Evolutionary conservation across 768 basidiomycete genomes (phyloP).

Genomic region (Hemileccinum impolitum): DNA sequence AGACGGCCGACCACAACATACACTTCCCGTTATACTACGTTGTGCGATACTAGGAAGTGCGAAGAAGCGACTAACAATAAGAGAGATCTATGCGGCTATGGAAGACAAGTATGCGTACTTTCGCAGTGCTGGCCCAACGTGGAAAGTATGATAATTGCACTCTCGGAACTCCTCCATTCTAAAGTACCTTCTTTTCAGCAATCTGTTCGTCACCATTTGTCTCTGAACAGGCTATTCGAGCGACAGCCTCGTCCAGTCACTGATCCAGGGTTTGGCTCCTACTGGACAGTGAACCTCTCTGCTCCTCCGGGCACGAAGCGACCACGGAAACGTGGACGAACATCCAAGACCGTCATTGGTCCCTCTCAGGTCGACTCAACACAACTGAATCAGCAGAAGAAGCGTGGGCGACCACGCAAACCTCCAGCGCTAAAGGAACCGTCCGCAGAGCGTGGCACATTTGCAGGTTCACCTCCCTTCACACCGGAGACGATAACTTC

Average conservation of each 20-base stretch:
- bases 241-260: slow-evolving; percentile 78
- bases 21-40: slow-evolving; percentile 78
- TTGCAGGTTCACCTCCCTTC: slow-evolving; percentile 15
- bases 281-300: slow-evolving; percentile 84
- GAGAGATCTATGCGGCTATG: slow-evolving; percentile 85
- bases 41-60: slow-evolving; percentile 81
- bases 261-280: slow-evolving; percentile 84
- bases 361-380: slow-evolving; percentile 9
- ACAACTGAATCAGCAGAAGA: slow-evolving; percentile 30
- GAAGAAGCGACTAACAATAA: slow-evolving; percentile 72
- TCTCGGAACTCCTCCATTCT: background rate
- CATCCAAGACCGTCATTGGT: slow-evolving; percentile 42
- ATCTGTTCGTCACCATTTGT: slow-evolving; percentile 85
- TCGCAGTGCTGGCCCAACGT: slow-evolving; percentile 74
- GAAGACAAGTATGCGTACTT: slow-evolving; percentile 83
- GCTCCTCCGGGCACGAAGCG: slow-evolving; percentile 87
- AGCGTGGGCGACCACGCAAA: slow-evolving; percentile 42
- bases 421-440: slow-evolving; percentile 10
- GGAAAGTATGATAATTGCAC: slow-evolving; percentile 59
- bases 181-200: slow-evolving; percentile 45
- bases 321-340: slow-evolving; percentile 73
- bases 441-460: slow-evolving; percentile 12
- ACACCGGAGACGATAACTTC: slow-evolving; percentile 26
- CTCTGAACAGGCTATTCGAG: slow-evolving; percentile 78
- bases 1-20: slow-evolving; percentile 75